Base-by-base conservation (phyloP, 2,329 filamentous ascomycete species). In the Gremmenia infestans region DNA sequence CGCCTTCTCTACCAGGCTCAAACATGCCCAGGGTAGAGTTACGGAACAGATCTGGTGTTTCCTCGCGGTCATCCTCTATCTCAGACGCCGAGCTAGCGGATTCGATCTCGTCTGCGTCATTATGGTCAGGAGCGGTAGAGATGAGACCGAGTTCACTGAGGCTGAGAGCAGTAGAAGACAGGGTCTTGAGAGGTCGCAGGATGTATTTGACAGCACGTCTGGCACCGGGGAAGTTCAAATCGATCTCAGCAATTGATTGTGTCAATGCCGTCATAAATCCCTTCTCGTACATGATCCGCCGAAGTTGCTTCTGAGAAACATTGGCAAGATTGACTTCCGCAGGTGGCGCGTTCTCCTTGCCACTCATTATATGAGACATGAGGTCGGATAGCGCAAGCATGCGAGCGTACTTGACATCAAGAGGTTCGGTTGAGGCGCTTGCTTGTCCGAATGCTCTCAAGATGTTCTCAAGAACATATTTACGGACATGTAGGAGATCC, bases 281-380 rank as follows among this genome's bases (percentile, higher is more conserved):
- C 75, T 97, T 99, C 74, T 99, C 94, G 66, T 96, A 97, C 94
- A 99, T 99, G 58, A 97, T 85, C 63, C 91, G 90, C 36, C 90
- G 87, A 63, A 99, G 81, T 68, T 96, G 91, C 65, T 88, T 86
- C 60, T 92, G 88, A 7, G 91, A 92, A 45, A 78, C 76, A 23
- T 71, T 64, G 42, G 57, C 65, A 62, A 58, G 71, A 67, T 52
- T 71, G 60, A 48, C 70, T 58, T 70, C 76, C 5, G 60, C 45
- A 28, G 23, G 22, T 22, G 23, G 12, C n/a, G 61, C 78, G 65
- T 82, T 88, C 14, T 91, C 83, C 70, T 88, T 88, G 46, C 90
- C 89, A 55, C 87, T 89, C 61, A 97, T 85, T 82, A 99, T 94
- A 57, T 90, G 86, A 63, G 91, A 87, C 81, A 99, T 97, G 43